Evolutionary conservation across 805 yeast genomes (phyloP).

Genomic region (Tetrapisispora phaffii): DNA sequence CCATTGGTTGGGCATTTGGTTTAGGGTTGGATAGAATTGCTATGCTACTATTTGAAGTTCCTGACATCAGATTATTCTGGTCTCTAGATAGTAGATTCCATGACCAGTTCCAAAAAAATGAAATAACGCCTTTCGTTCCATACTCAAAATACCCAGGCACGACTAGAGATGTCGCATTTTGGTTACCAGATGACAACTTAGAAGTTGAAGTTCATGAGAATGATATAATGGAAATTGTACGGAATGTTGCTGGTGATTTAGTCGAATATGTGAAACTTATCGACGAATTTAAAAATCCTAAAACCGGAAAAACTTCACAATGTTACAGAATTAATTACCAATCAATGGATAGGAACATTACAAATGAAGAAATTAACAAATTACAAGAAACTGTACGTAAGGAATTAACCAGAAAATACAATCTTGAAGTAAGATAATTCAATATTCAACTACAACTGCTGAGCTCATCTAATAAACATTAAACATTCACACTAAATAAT

Average conservation of each 20-base stretch:
- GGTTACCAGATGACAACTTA: conserved; percentile 50
- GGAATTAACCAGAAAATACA: conserved; percentile 42
- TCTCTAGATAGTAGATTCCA: conserved; percentile 67
- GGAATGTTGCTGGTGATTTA: conserved; percentile 74
- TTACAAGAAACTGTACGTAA: conserved; percentile 58
- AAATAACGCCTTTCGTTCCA: conserved; percentile 67
- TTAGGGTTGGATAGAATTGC: conserved; percentile 91
- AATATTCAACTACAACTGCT: too few relatives aligned
- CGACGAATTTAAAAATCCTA: conserved; percentile 81
- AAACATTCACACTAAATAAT: background rate
- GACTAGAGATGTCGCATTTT: conserved; percentile 79
- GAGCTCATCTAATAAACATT: background rate
- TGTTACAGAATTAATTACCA: conserved; percentile 90
- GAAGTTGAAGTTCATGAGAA: conserved; percentile 55
- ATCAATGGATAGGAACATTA: conserved; percentile 87
- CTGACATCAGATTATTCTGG: conserved; percentile 94
- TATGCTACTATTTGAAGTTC: conserved; percentile 89
- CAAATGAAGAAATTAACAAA: conserved; percentile 72
- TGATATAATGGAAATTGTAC: conserved; percentile 88
- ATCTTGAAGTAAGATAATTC: conserved; percentile 42
- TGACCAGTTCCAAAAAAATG: conserved; percentile 56
- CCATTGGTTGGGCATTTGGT: conserved; percentile 96
- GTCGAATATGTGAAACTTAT: conserved; percentile 75
- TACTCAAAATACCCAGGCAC: conserved; percentile 89
- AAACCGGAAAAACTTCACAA: conserved; percentile 62